These are phyloP conservation scores for Tephrocybe sp. DNA, from an alignment of 768 basidiomycete species.

Conservation along the genomic window DNA sequence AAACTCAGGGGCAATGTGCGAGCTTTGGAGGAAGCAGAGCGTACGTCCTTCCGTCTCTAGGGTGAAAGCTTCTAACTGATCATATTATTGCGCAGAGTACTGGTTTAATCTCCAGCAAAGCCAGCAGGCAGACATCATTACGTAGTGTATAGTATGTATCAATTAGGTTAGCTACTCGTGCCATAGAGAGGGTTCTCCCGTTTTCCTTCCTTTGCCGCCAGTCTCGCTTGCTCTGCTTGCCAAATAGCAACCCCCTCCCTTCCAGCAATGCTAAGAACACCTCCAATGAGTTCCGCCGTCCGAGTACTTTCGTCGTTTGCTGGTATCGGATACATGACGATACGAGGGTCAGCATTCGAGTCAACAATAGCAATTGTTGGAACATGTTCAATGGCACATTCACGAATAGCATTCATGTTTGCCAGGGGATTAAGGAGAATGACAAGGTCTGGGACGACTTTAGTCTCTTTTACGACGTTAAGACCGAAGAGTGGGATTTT, in stretches of 20 bases:
- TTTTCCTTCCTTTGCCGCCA: constrained; percentile 21
- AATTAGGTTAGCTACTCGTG: constrained; percentile 5
- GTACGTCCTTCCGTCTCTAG: constrained; percentile 35
- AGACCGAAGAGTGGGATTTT: constrained; percentile 68
- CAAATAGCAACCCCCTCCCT: constrained; percentile 63
- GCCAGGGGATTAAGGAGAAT: constrained; percentile 88
- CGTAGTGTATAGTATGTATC: constrained; percentile 13
- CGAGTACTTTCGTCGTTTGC: constrained; percentile 96
- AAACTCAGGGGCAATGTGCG: constrained; percentile 86
- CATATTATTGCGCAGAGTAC: constrained; percentile 43
- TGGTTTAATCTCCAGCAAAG: constrained; percentile 66
- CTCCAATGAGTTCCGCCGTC: constrained; percentile 87
- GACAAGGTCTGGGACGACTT: constrained; percentile 80
- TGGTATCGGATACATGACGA: constrained; percentile 97
- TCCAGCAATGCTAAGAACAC: constrained; percentile 86
- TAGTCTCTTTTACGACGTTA: constrained; percentile 47
- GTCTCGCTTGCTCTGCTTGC: constrained; percentile 27
- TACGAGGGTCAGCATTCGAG: constrained; percentile 91
- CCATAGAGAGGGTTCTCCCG: constrained; percentile 12
- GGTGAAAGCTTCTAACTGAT: constrained; percentile 15
- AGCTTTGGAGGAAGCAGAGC: constrained; percentile 84
- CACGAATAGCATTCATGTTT: constrained; percentile 83
- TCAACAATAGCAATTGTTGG: constrained; percentile 95
- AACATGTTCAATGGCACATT: constrained; percentile 85
- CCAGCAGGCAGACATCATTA: constrained; percentile 23